Evolutionary conservation across 495 filamentous ascomycete genomes (phyloP), one percentile per base, ranked within the genome.

Genomic region (Lophium mytilinum): DNA sequence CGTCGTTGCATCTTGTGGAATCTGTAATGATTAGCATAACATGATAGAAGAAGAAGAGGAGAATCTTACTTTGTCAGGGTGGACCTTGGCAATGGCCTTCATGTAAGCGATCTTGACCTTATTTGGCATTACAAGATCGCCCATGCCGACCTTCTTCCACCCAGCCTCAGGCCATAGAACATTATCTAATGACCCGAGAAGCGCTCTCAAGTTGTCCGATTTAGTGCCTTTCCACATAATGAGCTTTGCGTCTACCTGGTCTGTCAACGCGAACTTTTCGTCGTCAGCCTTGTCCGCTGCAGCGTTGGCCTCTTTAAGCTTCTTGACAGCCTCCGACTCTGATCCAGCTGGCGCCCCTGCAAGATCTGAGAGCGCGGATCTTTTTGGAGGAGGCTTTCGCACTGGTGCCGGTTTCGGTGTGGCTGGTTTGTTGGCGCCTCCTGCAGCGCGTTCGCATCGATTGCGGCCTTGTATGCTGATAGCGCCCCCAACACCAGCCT

Each of bases 71-170:
- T 98, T 98, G 69, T 98, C 93, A 58, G 93, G 93, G 78, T 98
- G 93, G 61, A 93, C 90, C 79, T 95, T 97, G 6, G 83, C 87
- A 83, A 98, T 96, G 5, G 89, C 93, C 80, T 95, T 96, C 93
- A 98, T 97, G 66, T 98, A 98, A 54, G 87, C 79, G 53, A 97
- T 82, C 82, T 98, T 98, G 49, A 96, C 93, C 78, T 88, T 95
- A 47, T 84, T 85, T 41, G 90, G 83, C 75, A 95, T 75, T 37
- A 98, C 83, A 62, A 98, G 68, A 70, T 98, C 92, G 49, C 87
- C 83, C 83, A 98, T 84, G 24, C 88, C 88, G 15, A 97, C 84
- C 78, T 95, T 96, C 77, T 93, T 95, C 94, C 93, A 98, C 34
- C 89, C 90, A 52, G 88, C 84, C 36, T 85, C 86, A 52, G 88